Base-by-base conservation (phyloP, 192 early-diverging fungal genomes). In the Coemansia sp. region DNA sequence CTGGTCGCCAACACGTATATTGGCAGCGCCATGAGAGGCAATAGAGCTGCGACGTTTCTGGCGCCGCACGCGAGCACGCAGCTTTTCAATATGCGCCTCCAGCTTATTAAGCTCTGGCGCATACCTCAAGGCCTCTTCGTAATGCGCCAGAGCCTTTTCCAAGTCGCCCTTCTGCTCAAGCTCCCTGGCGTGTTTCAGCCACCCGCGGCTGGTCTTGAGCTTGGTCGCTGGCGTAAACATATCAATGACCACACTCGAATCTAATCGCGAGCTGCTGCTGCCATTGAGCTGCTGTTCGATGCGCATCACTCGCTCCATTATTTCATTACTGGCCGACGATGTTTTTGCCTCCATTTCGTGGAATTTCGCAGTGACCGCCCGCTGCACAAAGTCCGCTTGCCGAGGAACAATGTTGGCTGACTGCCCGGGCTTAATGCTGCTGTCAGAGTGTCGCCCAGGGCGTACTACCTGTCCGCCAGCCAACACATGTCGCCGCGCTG, bases 211-310 rank as follows among this genome's bases (percentile, higher is more conserved):
- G 18, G 78, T 87, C 53, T 87, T 87, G 18, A 82, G 82, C 58
- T 87, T 87, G 0, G 86, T 87, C 11, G 79, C 76, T 12, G 86
- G 86, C 24, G 84, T 84, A 30, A 87, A 78, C 50, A 87, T 40
- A 16, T 84, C 80, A 7, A 82, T 62, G 7, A 83, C 79, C 27
- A 64, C 65, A 45, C 70, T 62, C 12, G 77, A 65, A 18, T 78
- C 76, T 34, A 82, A 52, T 22, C 59, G 68, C 35, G 61, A 34
- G 27, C 50, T 29, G 12, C n/a, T 8, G 15, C 44, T 1, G 10
- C 49, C 22, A 39, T 39, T 78, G 0, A 82, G 75, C 60, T 75
- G 78, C 71, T 78, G 68, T 49, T 84, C 76, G 40, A 78, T 76
- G 9, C 76, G 78, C 67, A 76, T 67, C 2, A 77, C 79, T 10